Evolutionary conservation across 106 monocot genomes (phyloP).

Genomic region (Gastrodia elata): DNA sequence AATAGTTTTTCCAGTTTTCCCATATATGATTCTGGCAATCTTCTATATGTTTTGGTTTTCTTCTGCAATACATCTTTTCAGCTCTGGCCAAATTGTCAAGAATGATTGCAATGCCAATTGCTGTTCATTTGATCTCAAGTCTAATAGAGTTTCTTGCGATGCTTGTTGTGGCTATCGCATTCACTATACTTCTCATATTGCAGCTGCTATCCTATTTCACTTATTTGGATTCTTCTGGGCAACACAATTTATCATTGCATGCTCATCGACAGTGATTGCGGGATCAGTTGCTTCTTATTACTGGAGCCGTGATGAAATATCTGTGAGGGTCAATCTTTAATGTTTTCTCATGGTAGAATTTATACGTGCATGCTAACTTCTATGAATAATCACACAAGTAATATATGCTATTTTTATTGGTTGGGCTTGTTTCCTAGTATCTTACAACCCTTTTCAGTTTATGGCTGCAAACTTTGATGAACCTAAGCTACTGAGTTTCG

Average conservation of each 20-base stretch:
- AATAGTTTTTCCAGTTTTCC: conserved; percentile 84
- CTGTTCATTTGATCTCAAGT: conserved; percentile 84
- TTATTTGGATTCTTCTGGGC: conserved; percentile 95
- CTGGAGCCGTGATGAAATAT: conserved; percentile 86
- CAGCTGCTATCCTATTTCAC: conserved; percentile 85
- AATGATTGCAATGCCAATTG: conserved; percentile 89
- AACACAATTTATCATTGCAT: conserved; percentile 85
- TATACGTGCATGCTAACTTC: background rate
- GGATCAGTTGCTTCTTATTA: conserved; percentile 98
- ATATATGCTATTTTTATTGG: background rate
- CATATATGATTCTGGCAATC: conserved; percentile 75
- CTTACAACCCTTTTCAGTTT: background rate
- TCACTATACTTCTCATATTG: conserved; percentile 82
- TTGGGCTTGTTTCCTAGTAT: background rate
- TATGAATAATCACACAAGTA: background rate
- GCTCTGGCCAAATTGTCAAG: conserved; percentile 72
- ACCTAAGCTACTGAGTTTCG: background rate
- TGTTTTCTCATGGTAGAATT: background rate
- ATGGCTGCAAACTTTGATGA: background rate
- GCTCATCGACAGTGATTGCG: conserved; percentile 86
- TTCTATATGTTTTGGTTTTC: conserved; percentile 98
- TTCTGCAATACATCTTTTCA: conserved; percentile 83
- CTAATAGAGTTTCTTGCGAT: conserved; percentile 80
- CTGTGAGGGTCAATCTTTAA: conserved; percentile 38
- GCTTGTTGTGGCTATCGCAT: conserved; percentile 91